Base-by-base conservation (phyloP, 2,329 filamentous ascomycete species). In the Chaetothyriales sp. region DNA sequence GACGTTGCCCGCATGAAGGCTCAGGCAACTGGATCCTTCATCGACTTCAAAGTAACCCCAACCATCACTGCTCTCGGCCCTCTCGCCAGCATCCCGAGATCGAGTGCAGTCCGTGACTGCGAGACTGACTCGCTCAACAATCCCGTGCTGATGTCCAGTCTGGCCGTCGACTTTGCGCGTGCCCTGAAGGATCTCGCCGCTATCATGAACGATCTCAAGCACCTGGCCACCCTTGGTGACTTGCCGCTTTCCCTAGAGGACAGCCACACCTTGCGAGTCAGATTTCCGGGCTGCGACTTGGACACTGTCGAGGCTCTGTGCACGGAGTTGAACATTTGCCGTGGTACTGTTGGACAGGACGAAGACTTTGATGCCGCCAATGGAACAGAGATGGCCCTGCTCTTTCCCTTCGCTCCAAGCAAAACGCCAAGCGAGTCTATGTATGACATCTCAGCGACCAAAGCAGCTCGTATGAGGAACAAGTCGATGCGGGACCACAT, bases 201-300 rank as follows among this genome's bases (percentile, higher is more conserved):
- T 5, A 77, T 90, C 1, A 76, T 92, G 61, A 83, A 83, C 48
- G 92, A 98, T 61, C 73, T 98, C 5, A 84, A 86, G 61, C 79
- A 79, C 36, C 72, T 98, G 1, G 78, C 87, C 0, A 70, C 74
- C 0, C 67, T 96, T 1, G 92, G 92, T 1, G 88, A 95, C 62
- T 70, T 98, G 18, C 88, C 90, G 0, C 79, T 96, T 32, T 74
- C 79, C 0, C 75, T 95, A 49, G 79, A 86, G 49, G 75, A 77
- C 39, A 72, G 76, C 32, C 79, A 79, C 1, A 76, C 78, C 0
- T 70, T 95, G 3, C 80, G 88, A 32, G 80, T 96, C 1, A 83
- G 88, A 26, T 96, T 98, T 62, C 88, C 89, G 0, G 92, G 92
- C 2, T 89, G 92, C 55, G 90, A 96, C 61, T 80, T 80, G 0